These are phyloP conservation scores for Saccharomycopsis oosterbeekiorum DNA, from an alignment of 805 yeast species.

Conservation along the genomic window DNA sequence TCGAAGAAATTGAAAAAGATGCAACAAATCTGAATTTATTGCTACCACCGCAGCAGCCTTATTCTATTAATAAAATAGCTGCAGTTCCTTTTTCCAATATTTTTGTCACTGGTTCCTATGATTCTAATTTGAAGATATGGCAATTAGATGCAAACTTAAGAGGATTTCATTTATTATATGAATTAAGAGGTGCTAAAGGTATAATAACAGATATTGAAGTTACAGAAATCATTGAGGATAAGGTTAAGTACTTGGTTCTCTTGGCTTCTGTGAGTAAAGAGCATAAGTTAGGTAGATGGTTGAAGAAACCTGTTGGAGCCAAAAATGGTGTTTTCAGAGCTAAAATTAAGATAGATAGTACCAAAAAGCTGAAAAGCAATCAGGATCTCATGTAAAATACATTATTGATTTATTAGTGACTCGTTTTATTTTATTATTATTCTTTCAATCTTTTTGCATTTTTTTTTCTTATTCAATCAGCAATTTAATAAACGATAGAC, in stretches of 20 bases:
- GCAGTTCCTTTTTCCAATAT: conserved; percentile 80
- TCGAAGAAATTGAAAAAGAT: conserved; percentile 20
- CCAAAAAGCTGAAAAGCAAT: neutral
- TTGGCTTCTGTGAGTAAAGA: conserved; percentile 72
- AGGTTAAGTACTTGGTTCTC: conserved; percentile 41
- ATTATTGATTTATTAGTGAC: neutral
- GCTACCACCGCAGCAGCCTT: conserved; percentile 62
- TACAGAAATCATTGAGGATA: conserved; percentile 26
- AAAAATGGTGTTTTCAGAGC: conserved; percentile 65
- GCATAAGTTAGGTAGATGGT: conserved; percentile 85
- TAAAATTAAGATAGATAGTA: conserved; percentile 25
- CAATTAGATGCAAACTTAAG: conserved; percentile 55
- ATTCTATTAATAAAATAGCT: conserved; percentile 72
- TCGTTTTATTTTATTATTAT: neutral
- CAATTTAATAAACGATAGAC: neutral
- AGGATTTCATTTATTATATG: conserved; percentile 46
- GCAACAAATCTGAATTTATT: conserved; percentile 31
- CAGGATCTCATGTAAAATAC: neutral
- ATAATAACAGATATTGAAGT: conserved; percentile 54
- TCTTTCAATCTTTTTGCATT: neutral
- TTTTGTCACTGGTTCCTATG: conserved; percentile 83
- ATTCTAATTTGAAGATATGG: conserved; percentile 75
- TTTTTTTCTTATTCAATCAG: neutral
- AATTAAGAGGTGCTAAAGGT: conserved; percentile 54
- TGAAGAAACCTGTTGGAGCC: conserved; percentile 48